Conservation (phyloP, 2,329 filamentous ascomycete genomes). For the Fusarium nelsonii region DNA sequence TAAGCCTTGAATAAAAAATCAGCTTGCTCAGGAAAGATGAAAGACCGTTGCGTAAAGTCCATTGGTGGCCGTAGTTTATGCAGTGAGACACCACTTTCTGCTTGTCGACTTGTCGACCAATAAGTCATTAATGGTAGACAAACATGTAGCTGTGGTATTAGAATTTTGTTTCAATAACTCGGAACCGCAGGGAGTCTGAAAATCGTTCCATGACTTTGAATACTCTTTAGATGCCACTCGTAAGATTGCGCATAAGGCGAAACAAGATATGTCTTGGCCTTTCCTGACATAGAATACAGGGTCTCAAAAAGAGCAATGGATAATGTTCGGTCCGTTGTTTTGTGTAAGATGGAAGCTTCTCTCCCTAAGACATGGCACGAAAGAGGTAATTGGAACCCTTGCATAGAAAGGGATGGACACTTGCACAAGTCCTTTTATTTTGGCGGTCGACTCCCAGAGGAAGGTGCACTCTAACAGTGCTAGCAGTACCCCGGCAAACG, state of each 20-base stretch:
- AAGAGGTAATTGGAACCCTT: constrained; percentile 7
- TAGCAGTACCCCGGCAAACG: constrained; percentile 13
- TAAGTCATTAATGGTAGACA: neutral
- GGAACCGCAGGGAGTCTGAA: neutral
- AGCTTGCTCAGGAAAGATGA: constrained; percentile 15
- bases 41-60: neutral
- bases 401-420: constrained; percentile 1
- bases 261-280: constrained; percentile 37
- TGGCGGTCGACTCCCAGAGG: constrained; percentile 20
- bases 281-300: neutral
- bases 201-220: neutral
- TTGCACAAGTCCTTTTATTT: constrained; percentile 36
- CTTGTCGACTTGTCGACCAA: neutral
- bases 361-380: neutral
- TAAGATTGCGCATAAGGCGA: constrained; percentile 19
- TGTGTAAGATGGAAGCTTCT: constrained; percentile 10
- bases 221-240: constrained; percentile 3
- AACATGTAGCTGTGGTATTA: neutral
- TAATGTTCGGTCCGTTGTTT: neutral
- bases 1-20: constrained; percentile 13
- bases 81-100: constrained; percentile 1
- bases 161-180: neutral
- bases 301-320: neutral
- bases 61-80: constrained; percentile 21
- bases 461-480: constrained; percentile 19